phyloP scores from a whole-genome alignment of 2,329 filamentous ascomycete species.

The Pseudomassariella vexata region DNA sequence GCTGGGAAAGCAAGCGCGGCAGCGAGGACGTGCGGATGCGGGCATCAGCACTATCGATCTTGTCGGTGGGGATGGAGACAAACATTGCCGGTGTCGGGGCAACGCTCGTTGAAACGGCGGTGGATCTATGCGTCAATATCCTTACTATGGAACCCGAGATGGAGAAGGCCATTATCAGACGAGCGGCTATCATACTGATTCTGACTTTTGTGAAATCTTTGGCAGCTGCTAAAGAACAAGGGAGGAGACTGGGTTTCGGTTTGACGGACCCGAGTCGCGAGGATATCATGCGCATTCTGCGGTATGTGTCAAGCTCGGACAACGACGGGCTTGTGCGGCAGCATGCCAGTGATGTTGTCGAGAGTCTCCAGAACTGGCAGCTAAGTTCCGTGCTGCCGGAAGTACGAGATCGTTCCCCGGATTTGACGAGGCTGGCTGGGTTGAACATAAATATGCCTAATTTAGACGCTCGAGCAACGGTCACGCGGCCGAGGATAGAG shows the following conservation, averaged over 20 bases:
- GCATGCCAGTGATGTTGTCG: constrained; percentile 61
- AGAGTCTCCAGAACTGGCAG: constrained; percentile 59
- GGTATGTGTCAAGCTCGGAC: constrained; percentile 61
- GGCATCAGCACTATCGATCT: constrained; percentile 61
- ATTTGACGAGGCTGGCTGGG: constrained; percentile 29
- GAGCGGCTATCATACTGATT: constrained; percentile 60
- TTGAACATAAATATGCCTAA: constrained; percentile 24
- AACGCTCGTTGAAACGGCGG: constrained; percentile 43
- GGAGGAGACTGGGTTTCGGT: constrained; percentile 44
- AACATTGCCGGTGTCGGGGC: constrained; percentile 52
- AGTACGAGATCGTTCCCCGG: constrained; percentile 14
- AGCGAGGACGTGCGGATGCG: constrained; percentile 66
- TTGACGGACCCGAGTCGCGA: constrained; percentile 49
- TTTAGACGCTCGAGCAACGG: constrained; percentile 3
- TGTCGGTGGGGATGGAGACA: constrained; percentile 54
- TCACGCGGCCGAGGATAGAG: constrained; percentile 21
- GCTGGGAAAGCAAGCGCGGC: constrained; percentile 62
- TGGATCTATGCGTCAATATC: constrained; percentile 59
- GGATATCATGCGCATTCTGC: constrained; percentile 56
- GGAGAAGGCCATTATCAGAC: constrained; percentile 58
- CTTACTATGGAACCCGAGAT: constrained; percentile 55
- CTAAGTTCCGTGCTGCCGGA: constrained; percentile 43
- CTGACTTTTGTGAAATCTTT: constrained; percentile 57
- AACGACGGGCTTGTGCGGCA: constrained; percentile 62
- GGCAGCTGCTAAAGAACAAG: constrained; percentile 42